These are phyloP conservation scores for Haplographium delicatum DNA, from an alignment of 495 filamentous ascomycete species.

Conservation along the genomic window DNA sequence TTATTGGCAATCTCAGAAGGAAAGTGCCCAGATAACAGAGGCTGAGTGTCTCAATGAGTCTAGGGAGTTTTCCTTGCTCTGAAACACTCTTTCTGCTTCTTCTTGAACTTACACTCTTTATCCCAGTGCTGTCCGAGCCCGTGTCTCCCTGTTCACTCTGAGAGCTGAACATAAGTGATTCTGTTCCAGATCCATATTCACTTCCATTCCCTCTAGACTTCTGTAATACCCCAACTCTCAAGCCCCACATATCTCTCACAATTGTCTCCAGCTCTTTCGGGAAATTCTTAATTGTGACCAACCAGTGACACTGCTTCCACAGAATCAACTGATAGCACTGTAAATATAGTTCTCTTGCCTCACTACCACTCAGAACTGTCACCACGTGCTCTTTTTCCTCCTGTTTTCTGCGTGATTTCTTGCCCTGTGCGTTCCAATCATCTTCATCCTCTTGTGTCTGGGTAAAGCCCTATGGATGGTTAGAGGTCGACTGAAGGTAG, in stretches of 20 bases:
- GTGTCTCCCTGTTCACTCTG: conserved; percentile 16
- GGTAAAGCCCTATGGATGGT: conserved; percentile 33
- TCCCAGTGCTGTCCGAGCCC: conserved; percentile 13
- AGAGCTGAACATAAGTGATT: conserved; percentile 20
- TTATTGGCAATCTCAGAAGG: conserved; percentile 58
- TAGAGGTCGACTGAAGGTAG: background rate
- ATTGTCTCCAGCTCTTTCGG: conserved; percentile 48
- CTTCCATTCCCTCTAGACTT: conserved; percentile 40
- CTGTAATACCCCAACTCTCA: conserved; percentile 32
- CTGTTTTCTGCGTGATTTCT: conserved; percentile 49
- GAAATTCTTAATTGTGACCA: conserved; percentile 56
- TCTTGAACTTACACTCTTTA: conserved; percentile 19
- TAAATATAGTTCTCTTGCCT: conserved; percentile 72
- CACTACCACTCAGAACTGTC: conserved; percentile 48
- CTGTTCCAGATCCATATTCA: conserved; percentile 49
- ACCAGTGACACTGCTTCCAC: conserved; percentile 63
- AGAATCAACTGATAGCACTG: conserved; percentile 82
- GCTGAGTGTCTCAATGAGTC: conserved; percentile 56
- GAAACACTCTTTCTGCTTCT: conserved; percentile 18
- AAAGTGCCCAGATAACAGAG: conserved; percentile 63
- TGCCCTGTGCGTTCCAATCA: conserved; percentile 62
- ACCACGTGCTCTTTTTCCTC: conserved; percentile 43
- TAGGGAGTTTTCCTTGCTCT: conserved; percentile 40
- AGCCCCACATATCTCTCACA: conserved; percentile 46
- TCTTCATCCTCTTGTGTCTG: conserved; percentile 72